phyloP scores from a whole-genome alignment of 768 basidiomycete species.

The Termitomyces sp. region DNA sequence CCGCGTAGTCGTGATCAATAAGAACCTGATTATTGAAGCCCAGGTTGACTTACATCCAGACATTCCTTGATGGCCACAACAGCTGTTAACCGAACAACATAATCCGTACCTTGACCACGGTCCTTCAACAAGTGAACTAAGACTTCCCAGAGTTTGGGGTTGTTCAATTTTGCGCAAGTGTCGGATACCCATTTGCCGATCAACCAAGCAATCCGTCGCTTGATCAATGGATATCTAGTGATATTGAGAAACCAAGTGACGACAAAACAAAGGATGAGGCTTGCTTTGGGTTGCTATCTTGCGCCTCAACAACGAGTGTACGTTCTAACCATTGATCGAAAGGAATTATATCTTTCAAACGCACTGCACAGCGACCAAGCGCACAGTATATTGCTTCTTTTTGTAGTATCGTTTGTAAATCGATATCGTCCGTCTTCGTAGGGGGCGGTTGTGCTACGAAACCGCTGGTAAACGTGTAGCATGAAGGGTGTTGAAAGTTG shows the following conservation, averaged over 20 bases:
- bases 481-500: background rate
- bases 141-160: slow-evolving; percentile 73
- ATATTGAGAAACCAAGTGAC: slow-evolving; percentile 6
- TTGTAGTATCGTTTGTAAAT: slow-evolving; percentile 59
- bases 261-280: slow-evolving; percentile 12
- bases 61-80: slow-evolving; percentile 77
- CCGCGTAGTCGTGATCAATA: background rate
- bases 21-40: background rate
- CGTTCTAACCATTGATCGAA: slow-evolving; percentile 68
- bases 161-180: slow-evolving; percentile 51
- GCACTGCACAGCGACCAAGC: slow-evolving; percentile 72
- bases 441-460: slow-evolving; percentile 32
- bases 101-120: slow-evolving; percentile 65
- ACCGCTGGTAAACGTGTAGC: background rate
- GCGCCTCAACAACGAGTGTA: slow-evolving; percentile 55
- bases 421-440: slow-evolving; percentile 16
- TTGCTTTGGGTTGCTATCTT: slow-evolving; percentile 54
- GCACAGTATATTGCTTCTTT: slow-evolving; percentile 90
- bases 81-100: slow-evolving; percentile 84
- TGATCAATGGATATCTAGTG: slow-evolving; percentile 81
- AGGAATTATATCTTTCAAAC: slow-evolving; percentile 57
- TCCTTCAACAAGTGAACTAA: slow-evolving; percentile 73
- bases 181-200: slow-evolving; percentile 87
- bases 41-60: slow-evolving; percentile 61
- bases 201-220: slow-evolving; percentile 93